Conservation (phyloP, 2,329 filamentous ascomycete genomes). For the Aspergillus pseudonomiae region DNA sequence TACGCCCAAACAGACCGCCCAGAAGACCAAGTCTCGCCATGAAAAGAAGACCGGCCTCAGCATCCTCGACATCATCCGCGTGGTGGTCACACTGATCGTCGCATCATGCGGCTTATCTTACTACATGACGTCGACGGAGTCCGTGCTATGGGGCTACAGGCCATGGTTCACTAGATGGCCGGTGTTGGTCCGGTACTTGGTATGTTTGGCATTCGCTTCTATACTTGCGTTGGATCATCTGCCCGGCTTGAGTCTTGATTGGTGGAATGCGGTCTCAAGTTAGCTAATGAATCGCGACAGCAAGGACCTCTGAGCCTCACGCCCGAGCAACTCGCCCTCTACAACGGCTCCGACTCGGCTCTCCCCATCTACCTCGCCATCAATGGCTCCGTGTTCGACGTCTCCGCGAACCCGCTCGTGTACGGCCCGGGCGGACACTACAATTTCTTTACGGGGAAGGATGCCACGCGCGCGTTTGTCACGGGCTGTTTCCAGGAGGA, state of each 20-base stretch:
- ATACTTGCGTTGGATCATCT: too few species aligned
- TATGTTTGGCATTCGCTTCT: slow-evolving; percentile 43
- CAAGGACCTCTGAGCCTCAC: slow-evolving; percentile 70
- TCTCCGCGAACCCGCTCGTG: slow-evolving; percentile 55
- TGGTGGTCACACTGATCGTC: slow-evolving; percentile 67
- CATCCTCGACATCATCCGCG: slow-evolving; percentile 67
- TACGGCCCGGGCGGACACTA: slow-evolving; percentile 88
- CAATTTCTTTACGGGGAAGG: slow-evolving; percentile 80
- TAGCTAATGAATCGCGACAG: slow-evolving; percentile 29
- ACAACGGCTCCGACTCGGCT: slow-evolving; percentile 74
- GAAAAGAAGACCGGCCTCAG: slow-evolving; percentile 39
- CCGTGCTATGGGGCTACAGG: slow-evolving; percentile 68
- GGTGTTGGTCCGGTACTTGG: slow-evolving; percentile 64
- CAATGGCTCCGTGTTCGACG: slow-evolving; percentile 69
- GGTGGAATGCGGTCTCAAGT: too few species aligned
- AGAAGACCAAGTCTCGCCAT: slow-evolving; percentile 17
- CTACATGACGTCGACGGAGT: slow-evolving; percentile 71
- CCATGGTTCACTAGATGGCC: slow-evolving; percentile 63
- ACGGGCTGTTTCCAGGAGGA: slow-evolving; percentile 92
- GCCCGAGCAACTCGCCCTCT: slow-evolving; percentile 70
- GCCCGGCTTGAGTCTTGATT: too few species aligned
- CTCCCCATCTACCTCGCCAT: slow-evolving; percentile 89
- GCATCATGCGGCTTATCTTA: slow-evolving; percentile 74
- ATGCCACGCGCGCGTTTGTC: slow-evolving; percentile 85
- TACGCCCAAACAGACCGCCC: slow-evolving; percentile 10